phyloP scores from a whole-genome alignment of 345 rosid genomes.

The Toxicodendron radicans region DNA sequence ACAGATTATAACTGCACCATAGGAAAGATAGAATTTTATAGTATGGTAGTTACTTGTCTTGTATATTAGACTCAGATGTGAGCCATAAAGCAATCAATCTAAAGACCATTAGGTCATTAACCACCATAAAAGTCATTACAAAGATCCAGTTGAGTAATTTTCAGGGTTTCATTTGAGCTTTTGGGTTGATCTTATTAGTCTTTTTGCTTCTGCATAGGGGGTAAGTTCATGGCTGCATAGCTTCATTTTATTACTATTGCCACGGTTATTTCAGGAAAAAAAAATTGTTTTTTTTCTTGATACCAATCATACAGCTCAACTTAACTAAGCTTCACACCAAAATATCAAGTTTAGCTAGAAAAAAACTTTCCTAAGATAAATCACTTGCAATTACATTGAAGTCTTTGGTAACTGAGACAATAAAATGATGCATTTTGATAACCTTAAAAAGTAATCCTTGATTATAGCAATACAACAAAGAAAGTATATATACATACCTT shows the following conservation, averaged over 20 bases:
- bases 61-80: not conserved
- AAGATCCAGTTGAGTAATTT: not conserved
- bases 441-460: not conserved
- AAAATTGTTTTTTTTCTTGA: not conserved
- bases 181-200: not conserved
- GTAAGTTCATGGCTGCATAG: not conserved
- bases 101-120: not conserved
- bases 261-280: not conserved
- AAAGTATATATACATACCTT: constrained; percentile 45
- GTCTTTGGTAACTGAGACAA: constrained; percentile 5
- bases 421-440: constrained; percentile 11
- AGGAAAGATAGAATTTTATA: not conserved
- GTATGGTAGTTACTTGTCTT: not conserved
- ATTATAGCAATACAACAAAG: not conserved
- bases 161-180: not conserved
- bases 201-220: not conserved
- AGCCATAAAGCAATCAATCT: not conserved
- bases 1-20: not conserved
- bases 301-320: not conserved
- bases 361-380: not conserved
- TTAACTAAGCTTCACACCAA: not conserved
- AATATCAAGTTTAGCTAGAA: not conserved
- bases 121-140: not conserved
- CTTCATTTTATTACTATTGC: not conserved
- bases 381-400: not conserved